Evolutionary conservation across 2,329 filamentous ascomycete genomes (phyloP).

Genomic region (Claviceps pazoutovae): DNA sequence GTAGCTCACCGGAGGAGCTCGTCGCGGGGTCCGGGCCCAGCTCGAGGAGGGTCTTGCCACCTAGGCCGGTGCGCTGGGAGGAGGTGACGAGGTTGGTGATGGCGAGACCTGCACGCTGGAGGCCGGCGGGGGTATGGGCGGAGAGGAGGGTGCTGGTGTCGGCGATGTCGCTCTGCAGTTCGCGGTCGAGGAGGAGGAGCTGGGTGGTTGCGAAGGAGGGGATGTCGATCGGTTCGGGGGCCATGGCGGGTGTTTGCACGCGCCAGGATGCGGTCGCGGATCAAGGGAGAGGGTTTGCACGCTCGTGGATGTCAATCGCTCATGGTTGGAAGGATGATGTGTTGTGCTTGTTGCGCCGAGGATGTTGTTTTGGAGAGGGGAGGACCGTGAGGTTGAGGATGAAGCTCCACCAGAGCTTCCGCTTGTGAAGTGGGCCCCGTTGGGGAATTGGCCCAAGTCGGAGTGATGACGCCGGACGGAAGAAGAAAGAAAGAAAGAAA

Average conservation of each 20-base stretch:
- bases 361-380: no score
- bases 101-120: conserved; percentile 67
- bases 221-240: conserved; percentile 39
- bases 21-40: conserved; percentile 61
- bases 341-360: no score
- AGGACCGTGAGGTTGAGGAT: no score
- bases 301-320: no score
- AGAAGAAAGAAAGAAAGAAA: no score
- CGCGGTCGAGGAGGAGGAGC: conserved; percentile 53
- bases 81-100: conserved; percentile 61
- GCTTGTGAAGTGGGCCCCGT: no score
- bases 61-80: conserved; percentile 74
- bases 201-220: conserved; percentile 57
- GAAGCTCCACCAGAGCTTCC: no score
- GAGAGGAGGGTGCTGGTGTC: conserved; percentile 56
- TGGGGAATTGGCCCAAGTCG: no score
- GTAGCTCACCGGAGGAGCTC: conserved; percentile 38
- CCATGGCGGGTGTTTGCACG: conserved; percentile 15
- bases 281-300: no score
- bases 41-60: conserved; percentile 81
- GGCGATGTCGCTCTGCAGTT: conserved; percentile 58
- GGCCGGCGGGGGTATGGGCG: conserved; percentile 50
- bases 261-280: no score
- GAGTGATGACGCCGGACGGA: no score
- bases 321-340: no score